phyloP scores from a whole-genome alignment of 768 basidiomycete species.

The Cystobasidium tubakii region DNA sequence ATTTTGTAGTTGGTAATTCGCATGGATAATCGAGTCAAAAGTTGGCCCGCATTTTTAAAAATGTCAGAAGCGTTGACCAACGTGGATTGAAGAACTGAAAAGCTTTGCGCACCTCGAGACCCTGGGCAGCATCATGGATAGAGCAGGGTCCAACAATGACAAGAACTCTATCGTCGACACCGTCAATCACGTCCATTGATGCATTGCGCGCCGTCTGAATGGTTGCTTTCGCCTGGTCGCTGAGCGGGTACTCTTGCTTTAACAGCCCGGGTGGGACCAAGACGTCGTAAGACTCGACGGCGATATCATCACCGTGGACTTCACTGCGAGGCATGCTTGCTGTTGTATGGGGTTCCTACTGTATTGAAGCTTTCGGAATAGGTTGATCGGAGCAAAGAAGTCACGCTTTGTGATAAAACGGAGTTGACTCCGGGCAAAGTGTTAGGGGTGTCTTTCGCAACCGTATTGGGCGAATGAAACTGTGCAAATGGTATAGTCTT shows the following conservation, averaged over 20 bases:
- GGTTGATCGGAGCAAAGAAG: not conserved
- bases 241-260: constrained; percentile 72
- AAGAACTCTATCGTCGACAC: constrained; percentile 75
- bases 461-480: too few relatives aligned
- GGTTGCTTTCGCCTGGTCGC: constrained; percentile 61
- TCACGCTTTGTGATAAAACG: not conserved
- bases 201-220: constrained; percentile 73
- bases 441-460: too few relatives aligned
- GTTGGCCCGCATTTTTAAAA: not conserved
- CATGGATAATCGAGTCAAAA: not conserved
- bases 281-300: constrained; percentile 57
- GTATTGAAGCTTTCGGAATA: not conserved
- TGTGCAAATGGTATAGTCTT: too few relatives aligned
- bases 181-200: constrained; percentile 71
- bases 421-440: not conserved
- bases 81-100: not conserved
- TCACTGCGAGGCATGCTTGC: constrained; percentile 25
- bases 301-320: constrained; percentile 30
- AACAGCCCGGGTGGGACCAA: constrained; percentile 87
- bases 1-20: not conserved
- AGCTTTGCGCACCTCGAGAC: constrained; percentile 5
- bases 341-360: not conserved
- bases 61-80: constrained; percentile 27
- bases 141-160: constrained; percentile 95
- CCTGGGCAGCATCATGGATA: constrained; percentile 82